These are phyloP conservation scores for Colletotrichum neosansevieriae DNA, from an alignment of 2,329 filamentous ascomycete genomes.

Conservation along the genomic window DNA sequence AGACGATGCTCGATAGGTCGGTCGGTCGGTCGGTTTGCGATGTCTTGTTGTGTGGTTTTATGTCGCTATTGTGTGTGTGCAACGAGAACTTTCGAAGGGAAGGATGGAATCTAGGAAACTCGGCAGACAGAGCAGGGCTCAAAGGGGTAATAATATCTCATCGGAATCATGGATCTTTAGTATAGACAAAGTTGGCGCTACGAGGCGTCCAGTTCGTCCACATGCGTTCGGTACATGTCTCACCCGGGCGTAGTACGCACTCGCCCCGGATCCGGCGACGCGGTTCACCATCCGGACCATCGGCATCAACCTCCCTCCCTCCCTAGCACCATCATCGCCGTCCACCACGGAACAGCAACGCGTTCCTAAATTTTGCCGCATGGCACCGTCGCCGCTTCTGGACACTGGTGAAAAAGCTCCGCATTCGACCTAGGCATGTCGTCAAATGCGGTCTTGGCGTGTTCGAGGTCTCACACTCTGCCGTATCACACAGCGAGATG, in stretches of 20 bases:
- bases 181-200: background rate
- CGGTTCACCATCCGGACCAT: too few species aligned
- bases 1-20: too few species aligned
- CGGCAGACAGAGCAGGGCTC: background rate
- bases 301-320: background rate
- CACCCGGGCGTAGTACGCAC: background rate
- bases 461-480: too few species aligned
- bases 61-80: too few species aligned
- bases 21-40: too few species aligned
- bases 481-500: too few species aligned
- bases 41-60: too few species aligned
- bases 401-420: background rate
- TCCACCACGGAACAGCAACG: background rate
- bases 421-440: conserved; percentile 4
- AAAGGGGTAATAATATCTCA: background rate
- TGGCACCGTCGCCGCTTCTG: too few species aligned
- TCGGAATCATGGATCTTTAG: too few species aligned
- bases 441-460: background rate
- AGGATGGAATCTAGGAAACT: background rate
- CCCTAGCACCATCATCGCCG: background rate
- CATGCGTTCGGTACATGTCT: conserved; percentile 25
- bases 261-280: conserved; percentile 25
- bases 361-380: too few species aligned
- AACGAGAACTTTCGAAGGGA: too few species aligned
- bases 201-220: background rate